Conservation (phyloP, 129 eudicot genomes). For the Kitagawia praeruptora region DNA sequence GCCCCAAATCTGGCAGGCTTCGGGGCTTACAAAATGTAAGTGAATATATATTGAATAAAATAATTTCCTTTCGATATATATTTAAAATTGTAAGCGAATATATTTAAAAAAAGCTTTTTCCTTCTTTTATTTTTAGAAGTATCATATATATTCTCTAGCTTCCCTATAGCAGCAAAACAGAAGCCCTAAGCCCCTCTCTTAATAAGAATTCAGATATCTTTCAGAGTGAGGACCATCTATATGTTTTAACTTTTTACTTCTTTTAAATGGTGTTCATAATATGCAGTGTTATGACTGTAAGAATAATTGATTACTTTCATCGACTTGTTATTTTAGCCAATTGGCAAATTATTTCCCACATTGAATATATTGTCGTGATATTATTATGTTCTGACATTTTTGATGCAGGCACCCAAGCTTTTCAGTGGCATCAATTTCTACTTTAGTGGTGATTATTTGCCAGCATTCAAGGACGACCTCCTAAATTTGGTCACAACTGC, state of each 20-base stretch:
- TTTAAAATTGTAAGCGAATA: no score
- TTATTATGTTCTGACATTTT: neutral
- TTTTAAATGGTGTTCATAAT: neutral
- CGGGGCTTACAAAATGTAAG: constrained; percentile 33
- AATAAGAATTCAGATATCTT: neutral
- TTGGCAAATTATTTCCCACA: neutral
- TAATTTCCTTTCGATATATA: no score
- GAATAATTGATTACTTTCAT: neutral
- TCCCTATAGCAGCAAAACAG: neutral
- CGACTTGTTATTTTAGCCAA: neutral
- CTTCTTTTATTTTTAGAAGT: neutral
- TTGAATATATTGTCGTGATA: neutral
- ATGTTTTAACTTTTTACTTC: neutral
- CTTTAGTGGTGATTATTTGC: constrained; percentile 53
- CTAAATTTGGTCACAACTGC: neutral
- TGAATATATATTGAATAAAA: neutral
- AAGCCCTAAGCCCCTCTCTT: neutral
- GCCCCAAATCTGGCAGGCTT: constrained; percentile 50
- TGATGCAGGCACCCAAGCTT: constrained; percentile 65
- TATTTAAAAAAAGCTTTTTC: neutral
- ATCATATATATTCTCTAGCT: neutral
- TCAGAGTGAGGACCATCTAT: neutral
- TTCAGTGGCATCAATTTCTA: constrained; percentile 45
- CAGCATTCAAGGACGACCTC: constrained; percentile 21
- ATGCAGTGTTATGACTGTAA: neutral